Conservation (phyloP, 2,329 filamentous ascomycete genomes). For the Dichotomopilus funicola region DNA sequence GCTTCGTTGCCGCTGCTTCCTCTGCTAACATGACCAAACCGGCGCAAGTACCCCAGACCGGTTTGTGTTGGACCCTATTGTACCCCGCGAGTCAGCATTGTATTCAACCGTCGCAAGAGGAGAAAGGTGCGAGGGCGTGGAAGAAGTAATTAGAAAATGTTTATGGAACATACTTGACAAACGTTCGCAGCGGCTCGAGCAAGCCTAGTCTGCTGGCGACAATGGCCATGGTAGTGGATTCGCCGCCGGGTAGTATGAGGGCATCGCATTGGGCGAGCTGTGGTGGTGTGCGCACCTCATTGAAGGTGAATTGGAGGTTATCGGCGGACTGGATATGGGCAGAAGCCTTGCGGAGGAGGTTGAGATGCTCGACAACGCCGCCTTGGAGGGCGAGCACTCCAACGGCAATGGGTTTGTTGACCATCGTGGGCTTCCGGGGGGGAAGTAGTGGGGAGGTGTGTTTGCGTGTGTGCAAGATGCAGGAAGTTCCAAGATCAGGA, state of each 20-base stretch:
- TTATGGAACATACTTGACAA: slow-evolving; percentile 66
- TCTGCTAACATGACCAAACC: slow-evolving; percentile 88
- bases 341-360: slow-evolving; percentile 65
- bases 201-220: slow-evolving; percentile 76
- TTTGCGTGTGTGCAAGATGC: background rate
- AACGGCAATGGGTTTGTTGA: slow-evolving; percentile 38
- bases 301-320: slow-evolving; percentile 49
- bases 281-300: slow-evolving; percentile 70
- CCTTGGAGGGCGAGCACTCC: slow-evolving; percentile 76
- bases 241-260: slow-evolving; percentile 85
- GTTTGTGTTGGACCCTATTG: slow-evolving; percentile 62
- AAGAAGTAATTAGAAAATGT: background rate
- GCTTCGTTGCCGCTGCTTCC: slow-evolving; percentile 79
- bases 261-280: slow-evolving; percentile 71
- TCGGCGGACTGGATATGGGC: slow-evolving; percentile 22
- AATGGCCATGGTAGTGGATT: slow-evolving; percentile 88
- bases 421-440: slow-evolving; percentile 16
- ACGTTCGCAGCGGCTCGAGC: slow-evolving; percentile 76
- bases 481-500: no score
- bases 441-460: background rate
- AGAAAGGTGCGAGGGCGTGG: background rate
- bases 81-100: background rate
- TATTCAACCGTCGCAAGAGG: background rate
- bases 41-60: slow-evolving; percentile 93
- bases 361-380: slow-evolving; percentile 83